phyloP scores from a whole-genome alignment of 768 basidiomycete genomes.

The Hygrophorus russula region DNA sequence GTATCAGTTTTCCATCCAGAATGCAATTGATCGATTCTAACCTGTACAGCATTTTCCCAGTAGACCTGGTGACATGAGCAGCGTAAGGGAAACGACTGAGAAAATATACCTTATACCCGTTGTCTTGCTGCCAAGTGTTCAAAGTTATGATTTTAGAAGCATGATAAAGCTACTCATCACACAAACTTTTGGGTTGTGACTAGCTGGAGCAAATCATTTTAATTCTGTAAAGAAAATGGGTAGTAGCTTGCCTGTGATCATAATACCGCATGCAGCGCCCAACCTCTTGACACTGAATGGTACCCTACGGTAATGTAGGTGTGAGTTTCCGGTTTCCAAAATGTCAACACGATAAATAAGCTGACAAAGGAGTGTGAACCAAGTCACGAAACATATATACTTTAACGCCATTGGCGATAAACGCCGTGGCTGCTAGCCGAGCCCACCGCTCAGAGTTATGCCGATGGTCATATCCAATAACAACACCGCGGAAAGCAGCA shows the following conservation, averaged over 20 bases:
- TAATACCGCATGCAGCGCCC: conserved; percentile 70
- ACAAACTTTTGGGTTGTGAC: conserved; percentile 77
- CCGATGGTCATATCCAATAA: conserved; percentile 82
- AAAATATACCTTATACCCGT: conserved; percentile 66
- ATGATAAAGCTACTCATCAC: background rate
- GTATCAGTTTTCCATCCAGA: background rate
- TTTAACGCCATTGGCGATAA: conserved; percentile 51
- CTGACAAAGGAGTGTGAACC: conserved; percentile 74
- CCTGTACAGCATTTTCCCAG: conserved; percentile 85
- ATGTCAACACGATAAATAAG: conserved; percentile 3
- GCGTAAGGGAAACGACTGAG: background rate
- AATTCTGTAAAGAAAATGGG: background rate
- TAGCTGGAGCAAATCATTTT: conserved; percentile 31
- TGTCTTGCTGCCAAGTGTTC: conserved; percentile 49
- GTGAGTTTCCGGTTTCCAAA: background rate
- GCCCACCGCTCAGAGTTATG: conserved; percentile 76
- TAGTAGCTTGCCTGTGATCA: conserved; percentile 65
- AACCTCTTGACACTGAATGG: conserved; percentile 65
- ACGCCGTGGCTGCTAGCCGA: conserved; percentile 58
- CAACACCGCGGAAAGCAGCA: conserved; percentile 54
- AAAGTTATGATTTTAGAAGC: background rate
- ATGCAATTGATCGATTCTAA: conserved; percentile 14
- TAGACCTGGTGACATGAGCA: conserved; percentile 46
- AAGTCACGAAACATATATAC: conserved; percentile 59
- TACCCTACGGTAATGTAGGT: conserved; percentile 35